Conservation (phyloP, 768 basidiomycete species). For the Pleurotus pulmonarius region DNA sequence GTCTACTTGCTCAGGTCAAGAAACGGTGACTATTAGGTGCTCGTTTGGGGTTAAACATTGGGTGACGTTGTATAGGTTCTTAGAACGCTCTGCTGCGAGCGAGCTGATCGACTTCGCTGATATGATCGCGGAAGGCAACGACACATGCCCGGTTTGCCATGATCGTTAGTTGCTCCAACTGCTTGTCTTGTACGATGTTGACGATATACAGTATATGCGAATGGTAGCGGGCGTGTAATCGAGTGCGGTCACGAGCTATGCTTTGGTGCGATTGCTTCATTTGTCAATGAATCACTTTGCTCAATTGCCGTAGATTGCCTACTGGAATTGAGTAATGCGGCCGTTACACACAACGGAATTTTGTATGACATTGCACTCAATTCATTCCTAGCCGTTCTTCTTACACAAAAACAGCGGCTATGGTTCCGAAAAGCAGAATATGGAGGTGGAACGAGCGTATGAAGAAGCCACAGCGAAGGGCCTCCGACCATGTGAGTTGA, state of each 20-base stretch:
- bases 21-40: conserved; percentile 19
- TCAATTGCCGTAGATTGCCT: conserved; percentile 41
- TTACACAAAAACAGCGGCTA: too few relatives aligned
- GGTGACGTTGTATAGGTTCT: conserved; percentile 28
- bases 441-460: conserved; percentile 44
- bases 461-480: conserved; percentile 53
- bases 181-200: background rate
- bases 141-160: conserved; percentile 61
- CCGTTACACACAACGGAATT: conserved; percentile 53
- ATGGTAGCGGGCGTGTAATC: conserved; percentile 55
- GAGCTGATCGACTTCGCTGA: conserved; percentile 44
- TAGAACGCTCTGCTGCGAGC: conserved; percentile 41
- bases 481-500: conserved; percentile 52
- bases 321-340: conserved; percentile 46
- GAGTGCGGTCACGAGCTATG: conserved; percentile 69
- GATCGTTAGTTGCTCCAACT: conserved; percentile 41
- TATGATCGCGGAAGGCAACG: conserved; percentile 38
- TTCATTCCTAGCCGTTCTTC: too few relatives aligned
- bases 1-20: conserved; percentile 26
- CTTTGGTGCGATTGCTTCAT: conserved; percentile 32
- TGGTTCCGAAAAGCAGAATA: conserved; percentile 38
- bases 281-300: background rate
- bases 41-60: background rate
- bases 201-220: conserved; percentile 34
- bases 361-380: too few relatives aligned